Evolutionary conservation across 805 yeast species (phyloP), one percentile per base, ranked within the genome.

Genomic region (Yamadazyma endophytica): DNA sequence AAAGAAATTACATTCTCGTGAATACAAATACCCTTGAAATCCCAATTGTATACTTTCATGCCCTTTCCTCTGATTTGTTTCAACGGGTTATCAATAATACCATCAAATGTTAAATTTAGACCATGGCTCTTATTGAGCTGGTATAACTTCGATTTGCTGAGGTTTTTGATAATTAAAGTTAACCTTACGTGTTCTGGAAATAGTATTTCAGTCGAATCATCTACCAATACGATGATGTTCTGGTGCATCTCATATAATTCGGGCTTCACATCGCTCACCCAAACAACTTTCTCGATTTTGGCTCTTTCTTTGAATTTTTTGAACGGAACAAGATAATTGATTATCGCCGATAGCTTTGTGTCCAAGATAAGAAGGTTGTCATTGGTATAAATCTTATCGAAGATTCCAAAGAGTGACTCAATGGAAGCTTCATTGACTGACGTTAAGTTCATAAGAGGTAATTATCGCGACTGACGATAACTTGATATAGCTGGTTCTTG

Each of bases 301-400:
- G 71, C 79, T 22, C 56, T 61, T 22, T 62, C 61, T 43, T 74
- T 74, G 18, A 81, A 60, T 6, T 54, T 49, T 33, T 73, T 67
- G 50, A 79, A 79, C 8, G 81, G 74, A 9, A 78, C 69, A 21
- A 79, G 55, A 21, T 60, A 60, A 47, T 82, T 75, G 34, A 81
- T 53, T 9, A 71, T 47, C 1, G 71, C 56, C 2, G 81, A 63
- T 22, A 79, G 47, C 4, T 54, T 46, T 19, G 60, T 58, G 37
- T 79, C 81, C 20, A 77, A 50, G 11, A 69, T 43, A 32, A 71
- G 40, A 24, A 59, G 45, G 39, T 54, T 57, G 32, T 50, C 48
- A 9, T 42, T 31, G 8, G 62, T 46, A 30, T 43, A 44, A 11
- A 61, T 50, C 16, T 43, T 43, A 13, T 34, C 42, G 26, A 42